A percentile compares a stretch with the other conserved stretches of the same genome.
These are phyloP conservation scores for Heimioporus sp. DNA, from an alignment of 768 basidiomycete species.

Conservation along the genomic window DNA sequence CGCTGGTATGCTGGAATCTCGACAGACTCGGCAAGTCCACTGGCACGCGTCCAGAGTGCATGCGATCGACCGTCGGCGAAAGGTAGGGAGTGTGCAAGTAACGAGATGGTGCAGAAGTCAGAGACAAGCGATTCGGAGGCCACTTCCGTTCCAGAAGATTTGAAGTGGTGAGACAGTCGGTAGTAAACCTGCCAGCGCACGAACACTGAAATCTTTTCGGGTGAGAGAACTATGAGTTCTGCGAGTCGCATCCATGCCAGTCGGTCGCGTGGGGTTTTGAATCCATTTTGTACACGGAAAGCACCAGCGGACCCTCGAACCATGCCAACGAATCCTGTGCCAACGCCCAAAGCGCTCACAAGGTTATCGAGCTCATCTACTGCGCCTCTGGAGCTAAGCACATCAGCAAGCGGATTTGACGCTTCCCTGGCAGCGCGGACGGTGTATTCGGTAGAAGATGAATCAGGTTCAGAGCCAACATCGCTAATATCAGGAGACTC, in stretches of 20 bases:
- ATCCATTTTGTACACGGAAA: not conserved
- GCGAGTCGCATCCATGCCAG: conserved; percentile 52
- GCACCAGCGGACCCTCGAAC: conserved; percentile 25
- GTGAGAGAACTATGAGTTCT: conserved; percentile 42
- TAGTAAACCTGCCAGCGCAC: conserved; percentile 56
- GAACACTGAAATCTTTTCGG: conserved; percentile 21
- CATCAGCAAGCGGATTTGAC: conserved; percentile 21
- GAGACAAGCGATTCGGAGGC: conserved; percentile 38
- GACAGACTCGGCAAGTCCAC: conserved; percentile 21
- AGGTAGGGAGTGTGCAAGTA: conserved; percentile 44
- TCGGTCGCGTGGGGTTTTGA: conserved; percentile 37
- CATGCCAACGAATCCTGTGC: conserved; percentile 36
- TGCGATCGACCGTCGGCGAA: conserved; percentile 42
- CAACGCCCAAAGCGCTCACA: conserved; percentile 39
- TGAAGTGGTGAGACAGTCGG: conserved; percentile 37
- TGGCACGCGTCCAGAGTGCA: conserved; percentile 42
- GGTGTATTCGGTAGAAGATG: conserved; percentile 28
- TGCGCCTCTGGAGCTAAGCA: conserved; percentile 36
- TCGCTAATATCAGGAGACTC: conserved; percentile 25
- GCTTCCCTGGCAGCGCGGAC: conserved; percentile 17
- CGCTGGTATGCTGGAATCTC: conserved; percentile 46
- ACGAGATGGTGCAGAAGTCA: conserved; percentile 56
- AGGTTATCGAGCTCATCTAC: conserved; percentile 39
- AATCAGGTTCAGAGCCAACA: conserved; percentile 26
- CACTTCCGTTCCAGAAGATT: not conserved